Evolutionary conservation across 2,329 filamentous ascomycete species (phyloP), one percentile per base, ranked within the genome.

Genomic region (Claviceps sp.): DNA sequence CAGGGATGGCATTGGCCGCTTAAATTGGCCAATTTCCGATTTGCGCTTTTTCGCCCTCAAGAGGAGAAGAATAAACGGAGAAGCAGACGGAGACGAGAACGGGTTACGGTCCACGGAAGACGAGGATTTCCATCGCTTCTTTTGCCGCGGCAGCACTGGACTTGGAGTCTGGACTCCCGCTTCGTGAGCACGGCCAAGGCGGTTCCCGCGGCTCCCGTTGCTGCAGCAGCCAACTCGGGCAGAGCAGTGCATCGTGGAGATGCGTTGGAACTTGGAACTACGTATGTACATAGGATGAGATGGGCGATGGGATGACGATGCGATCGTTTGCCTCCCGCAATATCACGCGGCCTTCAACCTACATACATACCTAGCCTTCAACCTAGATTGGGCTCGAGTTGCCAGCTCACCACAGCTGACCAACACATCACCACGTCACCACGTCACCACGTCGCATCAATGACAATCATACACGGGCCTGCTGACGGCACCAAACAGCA

Each of bases 1-100:
- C 51, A 34, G 34, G 47, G 24, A 38, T 46, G 26, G 26, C 44
- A 47, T 47, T 47, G 44, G 44, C 44, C 44, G 44, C 44, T 47
- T 13, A 60, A 59, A 59, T 60, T 60, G 57, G 52, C 48, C 58
- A 61, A 60, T 61, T 59, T 61, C 52, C 55, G 50, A 16, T 11
- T 20, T 24, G 6, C 22, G 44, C 16, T 37, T 30, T n/a, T 24
- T 47, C 26, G n/a, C 44, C n/a, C 9, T 13, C n/a, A n/a, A 34
- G n/a, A 9, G 26, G 26, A 45, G 6, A 5, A n/a, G 14, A 24
- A 14, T 22, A 26, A 22, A 30, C 43, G 43, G 43, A 30, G 24
- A 43, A 43, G 22, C 16, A 11, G 30, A 30, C 9, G 43, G 43
- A 45, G 43, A 26, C 41, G 20, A 20, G 40, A 42, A 11, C n/a